A percentile compares a stretch with the other conserved stretches of the same genome.
These are phyloP conservation scores for Lasiosphaeriaceae sp. DNA, from an alignment of 495 filamentous ascomycete genomes.

Conservation along the genomic window DNA sequence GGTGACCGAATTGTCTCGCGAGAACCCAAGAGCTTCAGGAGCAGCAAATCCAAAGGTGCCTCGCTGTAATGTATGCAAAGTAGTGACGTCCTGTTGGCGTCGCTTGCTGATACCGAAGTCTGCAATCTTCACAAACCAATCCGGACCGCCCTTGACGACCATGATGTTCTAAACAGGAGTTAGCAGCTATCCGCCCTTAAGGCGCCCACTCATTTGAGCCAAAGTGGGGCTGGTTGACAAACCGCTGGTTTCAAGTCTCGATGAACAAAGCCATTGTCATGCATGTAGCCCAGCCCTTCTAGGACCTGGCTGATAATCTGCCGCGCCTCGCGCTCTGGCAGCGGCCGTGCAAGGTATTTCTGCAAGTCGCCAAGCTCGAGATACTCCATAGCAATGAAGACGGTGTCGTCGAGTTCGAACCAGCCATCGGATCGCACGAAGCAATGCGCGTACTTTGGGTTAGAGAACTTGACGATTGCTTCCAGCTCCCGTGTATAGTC, in stretches of 20 bases:
- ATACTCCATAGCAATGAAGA: constrained; percentile 46
- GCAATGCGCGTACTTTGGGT: constrained; percentile 16
- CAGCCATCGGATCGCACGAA: constrained; percentile 39
- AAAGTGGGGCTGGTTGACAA: constrained; percentile 2
- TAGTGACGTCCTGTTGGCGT: constrained; percentile 4
- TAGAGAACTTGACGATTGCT: constrained; percentile 15
- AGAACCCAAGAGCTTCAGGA: constrained; percentile 11
- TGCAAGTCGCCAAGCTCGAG: constrained; percentile 29
- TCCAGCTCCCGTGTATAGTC: constrained; percentile 13
- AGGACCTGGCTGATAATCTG: constrained; percentile 40
- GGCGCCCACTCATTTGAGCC: no score
- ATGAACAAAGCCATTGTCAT: constrained; percentile 46
- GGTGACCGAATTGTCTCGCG: background rate
- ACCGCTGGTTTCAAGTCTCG: constrained; percentile 47
- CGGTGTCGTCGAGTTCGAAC: constrained; percentile 27
- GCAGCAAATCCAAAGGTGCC: constrained; percentile 16
- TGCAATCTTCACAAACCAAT: constrained; percentile 48
- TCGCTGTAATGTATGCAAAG: constrained; percentile 5
- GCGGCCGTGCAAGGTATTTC: constrained; percentile 10
- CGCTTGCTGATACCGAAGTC: constrained; percentile 47
- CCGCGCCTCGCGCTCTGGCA: constrained; percentile 33
- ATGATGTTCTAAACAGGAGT: constrained; percentile 18
- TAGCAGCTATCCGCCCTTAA: no score
- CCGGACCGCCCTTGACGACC: constrained; percentile 10
- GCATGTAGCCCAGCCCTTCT: constrained; percentile 45